phyloP scores from a whole-genome alignment of 495 filamentous ascomycete genomes.

The Clavariopsis aquatica region DNA sequence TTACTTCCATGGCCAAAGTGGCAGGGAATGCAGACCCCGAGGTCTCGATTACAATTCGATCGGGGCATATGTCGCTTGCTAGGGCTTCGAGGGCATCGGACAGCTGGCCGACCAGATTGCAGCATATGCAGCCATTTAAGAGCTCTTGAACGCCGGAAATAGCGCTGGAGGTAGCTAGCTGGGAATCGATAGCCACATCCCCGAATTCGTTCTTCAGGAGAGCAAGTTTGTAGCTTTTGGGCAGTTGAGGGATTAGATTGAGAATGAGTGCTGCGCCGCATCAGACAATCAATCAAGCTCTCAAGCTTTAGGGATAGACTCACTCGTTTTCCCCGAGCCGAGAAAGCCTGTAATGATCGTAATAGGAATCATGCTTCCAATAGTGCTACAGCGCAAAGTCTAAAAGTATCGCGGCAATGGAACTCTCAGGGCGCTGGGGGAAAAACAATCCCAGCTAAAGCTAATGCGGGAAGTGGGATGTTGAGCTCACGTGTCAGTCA shows the following conservation, averaged over 20 bases:
- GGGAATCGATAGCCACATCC: conserved; percentile 88
- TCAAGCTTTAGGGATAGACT: neutral
- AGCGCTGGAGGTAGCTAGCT: conserved; percentile 75
- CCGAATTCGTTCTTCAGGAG: conserved; percentile 98
- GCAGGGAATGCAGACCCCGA: conserved; percentile 66
- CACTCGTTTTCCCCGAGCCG: conserved; percentile 61
- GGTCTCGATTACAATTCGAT: conserved; percentile 93
- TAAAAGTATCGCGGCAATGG: neutral
- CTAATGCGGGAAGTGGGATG: conserved; percentile 2
- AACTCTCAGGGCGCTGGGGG: neutral
- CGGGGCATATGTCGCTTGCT: conserved; percentile 58
- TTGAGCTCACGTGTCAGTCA: conserved; percentile 20
- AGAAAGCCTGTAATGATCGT: conserved; percentile 96
- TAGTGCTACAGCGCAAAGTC: neutral
- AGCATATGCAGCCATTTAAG: conserved; percentile 96
- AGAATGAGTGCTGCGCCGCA: conserved; percentile 65
- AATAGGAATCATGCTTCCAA: conserved; percentile 62
- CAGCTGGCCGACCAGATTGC: conserved; percentile 92
- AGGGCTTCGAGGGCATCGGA: conserved; percentile 76
- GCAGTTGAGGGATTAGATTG: conserved; percentile 85
- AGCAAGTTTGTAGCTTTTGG: conserved; percentile 75
- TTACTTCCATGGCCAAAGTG: conserved; percentile 59
- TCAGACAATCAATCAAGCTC: neutral
- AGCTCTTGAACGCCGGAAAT: conserved; percentile 90
- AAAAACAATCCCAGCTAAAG: neutral